Base-by-base conservation (phyloP, 345 rosid genomes). In the Citrus unshiu region DNA sequence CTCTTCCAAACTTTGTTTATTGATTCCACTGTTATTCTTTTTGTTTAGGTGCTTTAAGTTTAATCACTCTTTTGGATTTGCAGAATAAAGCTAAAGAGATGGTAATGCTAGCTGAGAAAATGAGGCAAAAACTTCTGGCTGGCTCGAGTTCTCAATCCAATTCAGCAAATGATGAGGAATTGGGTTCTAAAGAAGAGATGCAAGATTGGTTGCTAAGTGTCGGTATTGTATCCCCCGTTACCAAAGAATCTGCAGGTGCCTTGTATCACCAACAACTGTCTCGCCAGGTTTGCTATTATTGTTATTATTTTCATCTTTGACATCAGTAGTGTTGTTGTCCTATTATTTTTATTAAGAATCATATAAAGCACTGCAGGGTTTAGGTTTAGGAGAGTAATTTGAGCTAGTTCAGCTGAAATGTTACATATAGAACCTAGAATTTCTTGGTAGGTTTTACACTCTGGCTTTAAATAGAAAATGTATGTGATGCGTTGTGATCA, bases 181-280 rank as follows among this genome's bases (percentile, higher is more conserved):
- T 91, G 92, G 98, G 97, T 69, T 91, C 99, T 32, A 91, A 91
- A 86, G 96, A 95, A 81, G 98, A 94, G 82, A 93, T 94, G 82
- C 99, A 96, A 81, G 97, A 94, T 65, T 93, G 93, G 95, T 83
- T 96, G 89, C 80, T 94, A 88, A 96, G 99, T 74, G 93, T 94
- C 83, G 99, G 99, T 86, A 94, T 94, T 83, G 84, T 93, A 82
- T 94, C 99, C 32, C 99, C 98, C 0, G 99, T 94, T 62, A 96
- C 99, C 54, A 90, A 93, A 77, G 99, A 94, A 78, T 90, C 98
- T 74, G 99, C 99, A 0, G 98, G 98, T 51, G 99, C 98, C 13
- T 81, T 94, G 81, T 94, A 96, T 78, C 97, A 94, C 78, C 98
- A 94, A 83, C 97, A 94, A 74, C 78, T 93, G 81, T 89, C 98